These are phyloP conservation scores for Pistacia atlantica DNA, from an alignment of 345 rosid species.

Conservation along the genomic window DNA sequence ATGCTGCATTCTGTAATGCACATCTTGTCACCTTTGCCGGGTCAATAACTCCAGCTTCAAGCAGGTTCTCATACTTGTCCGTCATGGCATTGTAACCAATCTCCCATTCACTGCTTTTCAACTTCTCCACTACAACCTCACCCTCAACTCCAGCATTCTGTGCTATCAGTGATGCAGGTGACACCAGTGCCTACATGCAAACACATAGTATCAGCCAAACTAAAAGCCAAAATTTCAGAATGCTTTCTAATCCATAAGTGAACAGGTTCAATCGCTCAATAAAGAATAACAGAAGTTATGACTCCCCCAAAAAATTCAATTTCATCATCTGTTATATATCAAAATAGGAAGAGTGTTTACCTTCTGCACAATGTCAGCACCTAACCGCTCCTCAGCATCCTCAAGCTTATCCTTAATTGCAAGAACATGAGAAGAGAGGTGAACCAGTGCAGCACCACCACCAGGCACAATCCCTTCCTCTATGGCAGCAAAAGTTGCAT, in stretches of 20 bases:
- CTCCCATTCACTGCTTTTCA: constrained; percentile 82
- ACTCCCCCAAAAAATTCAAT: background rate
- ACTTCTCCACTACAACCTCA: constrained; percentile 90
- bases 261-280: background rate
- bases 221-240: background rate
- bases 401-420: constrained; percentile 76
- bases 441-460: constrained; percentile 91
- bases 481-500: constrained; percentile 96
- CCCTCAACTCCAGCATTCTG: constrained; percentile 97
- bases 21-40: constrained; percentile 96
- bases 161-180: constrained; percentile 91
- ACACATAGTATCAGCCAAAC: background rate
- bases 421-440: constrained; percentile 68
- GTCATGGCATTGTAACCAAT: constrained; percentile 94
- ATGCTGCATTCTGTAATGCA: constrained; percentile 89
- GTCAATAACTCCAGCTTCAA: constrained; percentile 91
- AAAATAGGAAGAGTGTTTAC: constrained; percentile 36
- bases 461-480: constrained; percentile 99
- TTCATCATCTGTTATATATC: background rate
- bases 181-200: constrained; percentile 66
- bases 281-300: background rate
- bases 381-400: constrained; percentile 82
- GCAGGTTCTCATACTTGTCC: constrained; percentile 78
- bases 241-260: background rate
- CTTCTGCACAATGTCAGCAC: constrained; percentile 98